Evolutionary conservation across 371 early-diverging fungal species (phyloP), one percentile per base, ranked within the genome.

Genomic region (Mortierella sp.): DNA sequence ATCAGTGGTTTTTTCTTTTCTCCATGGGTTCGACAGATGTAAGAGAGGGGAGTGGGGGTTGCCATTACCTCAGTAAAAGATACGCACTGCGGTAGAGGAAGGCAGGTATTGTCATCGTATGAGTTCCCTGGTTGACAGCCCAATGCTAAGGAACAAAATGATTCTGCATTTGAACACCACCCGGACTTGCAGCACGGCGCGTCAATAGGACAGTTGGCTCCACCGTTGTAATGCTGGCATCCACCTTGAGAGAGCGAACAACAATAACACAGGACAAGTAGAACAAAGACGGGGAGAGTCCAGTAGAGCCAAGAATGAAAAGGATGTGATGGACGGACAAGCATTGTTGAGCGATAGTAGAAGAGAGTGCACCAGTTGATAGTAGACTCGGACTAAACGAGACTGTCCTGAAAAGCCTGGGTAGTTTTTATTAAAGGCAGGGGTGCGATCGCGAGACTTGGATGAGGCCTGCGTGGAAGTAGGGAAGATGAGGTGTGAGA

Each of bases 101-200:
- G 83, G 74, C 89, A 90, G 44, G 84, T 83, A 52, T 74, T 66
- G 2, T 59, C 3, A 57, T 73, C 73, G 76, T 74, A 86, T 30
- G 88, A 87, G 70, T 87, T 85, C 59, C 67, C 82, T 14, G 87
- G 69, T 55, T 90, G 84, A 71, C 89, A 90, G 43, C 80, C 83
- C 43, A 82, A 58, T 16, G 84, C 83, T 0, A 76, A 29, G 11
- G 76, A 51, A 18, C 77, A 76, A 60, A 76, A 76, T 0, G 77
- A 76, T n/a, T 64, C 52, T 26, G 72, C 77, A 43, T 76, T 76
- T 29, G 72, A 76, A n/a, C 76, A 76, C 71, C 72, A 76, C 21
- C 76, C 76, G 0, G 68, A 71, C 55, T 76, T 61, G 46, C 76
- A 76, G 25, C 76, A 76, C 2, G 71, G 76, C 19, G 76, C 76